Conservation (phyloP, 768 basidiomycete genomes). For the Rossbeevera mucosa region DNA sequence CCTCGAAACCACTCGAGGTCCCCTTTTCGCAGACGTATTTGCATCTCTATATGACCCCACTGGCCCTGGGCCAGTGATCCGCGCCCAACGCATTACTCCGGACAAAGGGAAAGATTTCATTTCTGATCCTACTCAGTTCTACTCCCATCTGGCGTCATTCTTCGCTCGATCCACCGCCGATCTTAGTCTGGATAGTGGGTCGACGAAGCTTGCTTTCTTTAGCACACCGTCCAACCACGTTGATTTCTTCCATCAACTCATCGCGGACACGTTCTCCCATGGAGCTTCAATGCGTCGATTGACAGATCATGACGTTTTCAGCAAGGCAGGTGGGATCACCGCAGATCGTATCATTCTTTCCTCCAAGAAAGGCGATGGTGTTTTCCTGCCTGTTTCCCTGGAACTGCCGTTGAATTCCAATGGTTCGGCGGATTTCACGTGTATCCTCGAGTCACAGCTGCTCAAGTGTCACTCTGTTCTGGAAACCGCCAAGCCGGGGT, state of each 20-base stretch:
- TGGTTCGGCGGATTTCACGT: slow-evolving; percentile 64
- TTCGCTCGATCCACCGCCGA: slow-evolving; percentile 26
- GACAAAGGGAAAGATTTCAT: slow-evolving; percentile 50
- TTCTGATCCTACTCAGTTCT: slow-evolving; percentile 40
- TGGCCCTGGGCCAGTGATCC: slow-evolving; percentile 38
- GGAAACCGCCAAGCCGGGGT: slow-evolving; percentile 57
- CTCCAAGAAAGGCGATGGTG: slow-evolving; percentile 35
- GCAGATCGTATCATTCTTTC: slow-evolving; percentile 67
- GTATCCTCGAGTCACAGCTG: slow-evolving; percentile 69
- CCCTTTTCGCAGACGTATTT: slow-evolving; percentile 70
- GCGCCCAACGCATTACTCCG: slow-evolving; percentile 57
- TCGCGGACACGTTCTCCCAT: slow-evolving; percentile 56
- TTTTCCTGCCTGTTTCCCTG: slow-evolving; percentile 49
- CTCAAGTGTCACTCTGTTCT: slow-evolving; percentile 76
- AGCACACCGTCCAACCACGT: slow-evolving; percentile 44
- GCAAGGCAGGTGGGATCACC: slow-evolving; percentile 65
- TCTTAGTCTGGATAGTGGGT: slow-evolving; percentile 21
- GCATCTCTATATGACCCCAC: slow-evolving; percentile 46
- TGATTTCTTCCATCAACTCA: slow-evolving; percentile 43
- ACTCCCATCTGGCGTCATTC: slow-evolving; percentile 34
- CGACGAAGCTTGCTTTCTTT: slow-evolving; percentile 48
- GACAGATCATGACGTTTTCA: slow-evolving; percentile 70
- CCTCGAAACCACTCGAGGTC: slow-evolving; percentile 53
- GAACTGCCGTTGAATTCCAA: slow-evolving; percentile 52
- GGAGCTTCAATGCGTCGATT: slow-evolving; percentile 56